Conservation (phyloP, 805 yeast species). For the Candida sakaeoensis region DNA sequence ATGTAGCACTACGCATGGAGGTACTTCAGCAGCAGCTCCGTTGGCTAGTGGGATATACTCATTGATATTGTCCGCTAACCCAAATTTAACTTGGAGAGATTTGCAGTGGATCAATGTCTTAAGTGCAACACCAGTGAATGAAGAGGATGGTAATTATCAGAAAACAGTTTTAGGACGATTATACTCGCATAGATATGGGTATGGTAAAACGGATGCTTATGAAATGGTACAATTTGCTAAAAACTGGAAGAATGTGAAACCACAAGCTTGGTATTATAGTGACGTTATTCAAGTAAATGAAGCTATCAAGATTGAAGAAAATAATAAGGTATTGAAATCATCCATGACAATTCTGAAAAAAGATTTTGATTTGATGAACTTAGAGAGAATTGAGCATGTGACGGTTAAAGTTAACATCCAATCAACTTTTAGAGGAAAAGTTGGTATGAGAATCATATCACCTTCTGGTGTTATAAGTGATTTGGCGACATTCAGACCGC, state of each 20-base stretch:
- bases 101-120: constrained; percentile 78
- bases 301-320: constrained; percentile 14
- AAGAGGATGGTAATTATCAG: constrained; percentile 74
- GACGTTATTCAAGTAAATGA: constrained; percentile 35
- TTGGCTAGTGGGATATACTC: constrained; percentile 95
- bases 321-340: constrained; percentile 17
- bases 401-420: constrained; percentile 73
- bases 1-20: constrained; percentile 82
- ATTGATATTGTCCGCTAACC: constrained; percentile 76
- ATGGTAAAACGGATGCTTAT: constrained; percentile 86
- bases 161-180: constrained; percentile 58
- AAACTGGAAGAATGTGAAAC: constrained; percentile 81
- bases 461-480: constrained; percentile 74
- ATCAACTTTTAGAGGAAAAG: constrained; percentile 64
- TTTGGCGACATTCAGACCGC: constrained; percentile 63
- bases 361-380: constrained; percentile 51
- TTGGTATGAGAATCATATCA: constrained; percentile 60
- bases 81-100: constrained; percentile 92
- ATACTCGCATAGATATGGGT: constrained; percentile 87
- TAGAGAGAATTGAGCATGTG: constrained; percentile 80
- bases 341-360: constrained; percentile 44
- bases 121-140: constrained; percentile 64
- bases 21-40: constrained; percentile 99
- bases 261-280: constrained; percentile 77
- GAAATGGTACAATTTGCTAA: constrained; percentile 67